A percentile compares a stretch with the other conserved stretches of the same genome.
Evolutionary conservation across 345 rosid genomes (phyloP).

Genomic region (Eucalyptus cloeziana): DNA sequence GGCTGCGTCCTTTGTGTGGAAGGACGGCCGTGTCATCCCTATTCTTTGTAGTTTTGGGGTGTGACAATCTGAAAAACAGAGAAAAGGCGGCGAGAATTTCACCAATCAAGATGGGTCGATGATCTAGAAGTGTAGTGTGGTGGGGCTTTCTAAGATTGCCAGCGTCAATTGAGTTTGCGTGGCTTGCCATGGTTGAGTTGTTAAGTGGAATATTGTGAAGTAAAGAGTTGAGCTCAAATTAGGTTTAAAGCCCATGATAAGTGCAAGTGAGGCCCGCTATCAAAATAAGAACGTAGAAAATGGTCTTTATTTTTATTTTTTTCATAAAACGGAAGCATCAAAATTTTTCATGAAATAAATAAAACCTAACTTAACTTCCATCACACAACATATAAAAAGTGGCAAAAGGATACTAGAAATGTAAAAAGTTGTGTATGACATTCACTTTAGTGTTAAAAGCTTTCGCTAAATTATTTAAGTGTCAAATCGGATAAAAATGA

Average conservation of each 20-base stretch:
- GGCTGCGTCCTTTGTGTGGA: no score
- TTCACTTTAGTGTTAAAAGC: no score
- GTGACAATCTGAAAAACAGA: background rate
- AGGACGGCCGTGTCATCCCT: no score
- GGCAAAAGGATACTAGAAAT: background rate
- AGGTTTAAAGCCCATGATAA: background rate
- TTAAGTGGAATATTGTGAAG: background rate
- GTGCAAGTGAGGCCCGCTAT: background rate
- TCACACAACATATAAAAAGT: background rate
- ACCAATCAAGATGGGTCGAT: background rate
- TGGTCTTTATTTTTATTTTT: background rate
- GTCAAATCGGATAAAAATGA: no score
- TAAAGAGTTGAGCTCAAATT: no score
- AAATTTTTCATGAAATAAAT: no score
- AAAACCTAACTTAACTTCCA: background rate
- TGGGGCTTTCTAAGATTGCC: background rate
- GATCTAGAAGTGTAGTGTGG: background rate
- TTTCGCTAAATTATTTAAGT: no score
- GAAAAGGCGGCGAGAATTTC: background rate
- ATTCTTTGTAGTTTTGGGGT: no score
- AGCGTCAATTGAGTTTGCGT: background rate
- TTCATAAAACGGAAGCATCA: no score
- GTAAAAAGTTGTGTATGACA: accelerated
- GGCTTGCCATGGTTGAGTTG: background rate
- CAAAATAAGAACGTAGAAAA: background rate